Conservation (phyloP, 108 stramenopile species). For the Cyclostephanos tholiformis region DNA sequence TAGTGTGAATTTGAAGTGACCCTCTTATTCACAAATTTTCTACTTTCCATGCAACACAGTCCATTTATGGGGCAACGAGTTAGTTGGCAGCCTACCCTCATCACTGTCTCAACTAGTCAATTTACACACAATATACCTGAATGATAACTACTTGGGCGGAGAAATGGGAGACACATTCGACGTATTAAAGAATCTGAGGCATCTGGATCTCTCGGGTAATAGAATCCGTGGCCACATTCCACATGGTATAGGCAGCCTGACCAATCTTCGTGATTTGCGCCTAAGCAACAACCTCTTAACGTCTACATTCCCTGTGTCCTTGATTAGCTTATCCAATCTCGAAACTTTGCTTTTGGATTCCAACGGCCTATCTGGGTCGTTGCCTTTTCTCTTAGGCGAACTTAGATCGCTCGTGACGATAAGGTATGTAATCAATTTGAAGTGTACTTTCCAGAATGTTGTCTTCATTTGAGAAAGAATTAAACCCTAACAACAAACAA, state of each 20-base stretch:
- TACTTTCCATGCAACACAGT: neutral
- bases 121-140: constrained; percentile 49
- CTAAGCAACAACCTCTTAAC: constrained; percentile 49
- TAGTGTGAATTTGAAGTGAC: neutral
- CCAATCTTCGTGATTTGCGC: constrained; percentile 31
- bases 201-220: constrained; percentile 43
- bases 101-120: constrained; percentile 44
- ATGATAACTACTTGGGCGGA: constrained; percentile 45
- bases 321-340: constrained; percentile 41
- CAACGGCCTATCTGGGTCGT: constrained; percentile 41
- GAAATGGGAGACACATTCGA: constrained; percentile 20
- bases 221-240: constrained; percentile 52
- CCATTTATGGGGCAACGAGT: constrained; percentile 51
- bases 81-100: constrained; percentile 52
- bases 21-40: neutral
- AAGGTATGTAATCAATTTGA: constrained; percentile 1
- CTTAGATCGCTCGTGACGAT: constrained; percentile 32
- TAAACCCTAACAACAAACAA: neutral
- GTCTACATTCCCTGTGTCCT: constrained; percentile 35
- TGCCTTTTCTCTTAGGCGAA: constrained; percentile 21
- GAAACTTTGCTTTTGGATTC: constrained; percentile 31
- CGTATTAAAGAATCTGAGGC: constrained; percentile 11
- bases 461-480: neutral
- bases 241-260: constrained; percentile 45
- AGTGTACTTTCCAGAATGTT: neutral